Evolutionary conservation across 257 asterid genomes (phyloP).

Genomic region (Verbascum thapsus): DNA sequence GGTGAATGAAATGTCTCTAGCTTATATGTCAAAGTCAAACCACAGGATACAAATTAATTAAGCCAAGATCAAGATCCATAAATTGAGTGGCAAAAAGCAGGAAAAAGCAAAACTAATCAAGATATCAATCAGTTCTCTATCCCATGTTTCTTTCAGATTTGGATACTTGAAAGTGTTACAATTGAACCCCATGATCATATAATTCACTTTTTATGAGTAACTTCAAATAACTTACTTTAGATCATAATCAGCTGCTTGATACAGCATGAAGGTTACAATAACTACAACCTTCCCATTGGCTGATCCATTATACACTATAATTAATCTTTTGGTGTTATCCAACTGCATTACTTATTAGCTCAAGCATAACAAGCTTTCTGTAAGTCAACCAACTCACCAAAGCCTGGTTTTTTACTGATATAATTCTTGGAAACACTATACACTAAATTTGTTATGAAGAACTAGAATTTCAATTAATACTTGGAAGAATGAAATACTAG

Average conservation of each 20-base stretch:
- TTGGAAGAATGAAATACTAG: background rate
- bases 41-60: background rate
- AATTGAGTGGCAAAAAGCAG: background rate
- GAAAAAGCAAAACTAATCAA: background rate
- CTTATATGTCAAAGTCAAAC: too few species aligned
- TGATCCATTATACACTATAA: background rate
- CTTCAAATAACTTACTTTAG: too few species aligned
- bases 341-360: background rate
- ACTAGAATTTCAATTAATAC: conserved; percentile 9
- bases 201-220: too few species aligned
- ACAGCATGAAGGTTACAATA: background rate
- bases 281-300: background rate
- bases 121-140: too few species aligned
- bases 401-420: background rate
- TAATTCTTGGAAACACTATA: background rate
- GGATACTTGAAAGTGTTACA: too few species aligned
- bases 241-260: conserved; percentile 6
- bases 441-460: background rate
- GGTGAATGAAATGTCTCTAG: background rate
- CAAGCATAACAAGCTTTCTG: conserved; percentile 2
- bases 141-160: too few species aligned
- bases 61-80: background rate
- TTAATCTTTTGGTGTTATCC: background rate
- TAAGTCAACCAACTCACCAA: conserved; percentile 19
- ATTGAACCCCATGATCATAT: background rate